These are phyloP conservation scores for Leucosporidium creatinivorum DNA, from an alignment of 768 basidiomycete genomes.

Conservation along the genomic window DNA sequence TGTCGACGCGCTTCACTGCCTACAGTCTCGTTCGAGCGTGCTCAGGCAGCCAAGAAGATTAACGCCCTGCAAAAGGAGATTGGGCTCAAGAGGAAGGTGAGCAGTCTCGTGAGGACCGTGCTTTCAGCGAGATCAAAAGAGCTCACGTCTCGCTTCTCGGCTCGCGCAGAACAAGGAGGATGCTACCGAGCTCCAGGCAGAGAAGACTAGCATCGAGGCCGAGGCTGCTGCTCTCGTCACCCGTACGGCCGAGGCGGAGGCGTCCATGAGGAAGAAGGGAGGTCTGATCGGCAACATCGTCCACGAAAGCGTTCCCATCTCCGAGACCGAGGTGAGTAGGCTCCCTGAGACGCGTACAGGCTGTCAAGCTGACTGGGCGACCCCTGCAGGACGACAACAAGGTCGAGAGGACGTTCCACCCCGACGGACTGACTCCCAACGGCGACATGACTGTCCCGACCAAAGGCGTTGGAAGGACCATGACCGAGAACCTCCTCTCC, in stretches of 20 bases:
- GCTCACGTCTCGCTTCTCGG: background rate
- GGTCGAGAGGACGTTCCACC: slow-evolving; percentile 75
- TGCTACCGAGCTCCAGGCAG: slow-evolving; percentile 74
- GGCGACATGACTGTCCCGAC: slow-evolving; percentile 46
- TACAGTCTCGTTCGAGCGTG: slow-evolving; percentile 79
- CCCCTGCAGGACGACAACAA: slow-evolving; percentile 74
- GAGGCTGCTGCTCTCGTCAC: slow-evolving; percentile 68
- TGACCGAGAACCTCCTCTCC: slow-evolving; percentile 68
- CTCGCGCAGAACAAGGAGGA: slow-evolving; percentile 70
- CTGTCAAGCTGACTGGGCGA: background rate
- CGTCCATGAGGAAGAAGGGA: slow-evolving; percentile 70
- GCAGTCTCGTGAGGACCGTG: background rate
- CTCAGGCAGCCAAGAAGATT: slow-evolving; percentile 66
- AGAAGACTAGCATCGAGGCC: slow-evolving; percentile 78
- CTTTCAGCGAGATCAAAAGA: background rate
- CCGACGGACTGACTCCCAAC: slow-evolving; percentile 63
- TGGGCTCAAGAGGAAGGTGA: slow-evolving; percentile 81
- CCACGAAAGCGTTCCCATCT: slow-evolving; percentile 74
- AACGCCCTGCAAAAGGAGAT: slow-evolving; percentile 94
- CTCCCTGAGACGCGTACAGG: background rate
- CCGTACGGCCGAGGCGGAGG: slow-evolving; percentile 68
- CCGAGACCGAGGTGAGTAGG: slow-evolving; percentile 68
- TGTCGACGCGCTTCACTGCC: background rate
- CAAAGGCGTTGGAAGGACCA: slow-evolving; percentile 36
- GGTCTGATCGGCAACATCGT: slow-evolving; percentile 85